These are phyloP conservation scores for Fusarium sp. DNA, from an alignment of 2,329 filamentous ascomycete genomes.

Conservation along the genomic window DNA sequence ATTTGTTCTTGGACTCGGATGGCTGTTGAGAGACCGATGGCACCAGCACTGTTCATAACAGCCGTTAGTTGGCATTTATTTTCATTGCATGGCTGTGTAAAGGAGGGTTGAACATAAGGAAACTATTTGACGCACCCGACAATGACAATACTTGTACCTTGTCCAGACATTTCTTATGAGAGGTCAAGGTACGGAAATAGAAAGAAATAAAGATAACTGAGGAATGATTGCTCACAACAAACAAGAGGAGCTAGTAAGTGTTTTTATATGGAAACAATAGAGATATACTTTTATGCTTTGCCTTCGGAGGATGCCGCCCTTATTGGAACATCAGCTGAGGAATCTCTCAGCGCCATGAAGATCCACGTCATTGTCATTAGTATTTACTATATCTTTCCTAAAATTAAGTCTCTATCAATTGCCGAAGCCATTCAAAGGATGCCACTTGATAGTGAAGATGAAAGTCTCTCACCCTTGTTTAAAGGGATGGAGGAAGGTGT, in stretches of 20 bases:
- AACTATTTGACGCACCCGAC: background rate
- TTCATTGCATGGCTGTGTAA: too few relatives aligned
- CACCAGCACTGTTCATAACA: background rate
- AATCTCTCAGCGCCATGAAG: too few relatives aligned
- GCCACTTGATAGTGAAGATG: background rate
- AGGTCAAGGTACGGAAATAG: fast-evolving
- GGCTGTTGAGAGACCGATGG: slow-evolving; percentile 3
- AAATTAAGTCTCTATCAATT: fast-evolving
- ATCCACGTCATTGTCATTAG: background rate
- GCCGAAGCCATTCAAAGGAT: background rate
- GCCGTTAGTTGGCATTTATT: too few relatives aligned
- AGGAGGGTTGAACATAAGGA: too few relatives aligned
- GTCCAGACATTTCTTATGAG: background rate
- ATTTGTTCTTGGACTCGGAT: slow-evolving; percentile 1
- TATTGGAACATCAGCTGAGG: too few relatives aligned
- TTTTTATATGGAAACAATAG: background rate
- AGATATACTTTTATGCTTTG: fast-evolving
- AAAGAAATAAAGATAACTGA: background rate
- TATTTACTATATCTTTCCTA: background rate
- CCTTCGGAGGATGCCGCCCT: background rate
- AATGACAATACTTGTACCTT: background rate
- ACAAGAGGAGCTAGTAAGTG: fast-evolving
- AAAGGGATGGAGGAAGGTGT: background rate
- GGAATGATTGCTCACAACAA: too few relatives aligned
- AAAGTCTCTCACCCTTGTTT: background rate